Percentiles rank a stretch among this genome's conserved stretches.
phyloP scores from a whole-genome alignment of 805 yeast species.

The Myxozyma vanderwaltii region DNA sequence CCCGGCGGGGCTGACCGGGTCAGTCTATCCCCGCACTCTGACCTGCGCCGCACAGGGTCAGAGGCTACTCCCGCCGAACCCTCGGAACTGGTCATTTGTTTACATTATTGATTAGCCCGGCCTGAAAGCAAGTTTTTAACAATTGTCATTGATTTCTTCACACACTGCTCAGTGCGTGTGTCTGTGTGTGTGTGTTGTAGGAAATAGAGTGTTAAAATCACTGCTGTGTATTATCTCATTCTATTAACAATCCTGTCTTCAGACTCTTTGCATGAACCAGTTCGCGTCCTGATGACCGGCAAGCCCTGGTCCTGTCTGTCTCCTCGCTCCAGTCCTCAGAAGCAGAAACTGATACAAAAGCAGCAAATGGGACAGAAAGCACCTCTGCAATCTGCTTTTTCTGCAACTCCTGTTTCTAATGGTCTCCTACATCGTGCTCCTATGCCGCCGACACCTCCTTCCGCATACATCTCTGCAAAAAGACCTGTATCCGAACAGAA shows the following conservation, averaged over 20 bases:
- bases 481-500: neutral
- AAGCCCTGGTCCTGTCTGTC: constrained; percentile 20
- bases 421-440: neutral
- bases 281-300: constrained; percentile 7
- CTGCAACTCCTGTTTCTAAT: neutral
- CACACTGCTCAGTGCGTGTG: too few relatives aligned
- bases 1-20: constrained; percentile 11
- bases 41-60: constrained; percentile 12
- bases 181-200: too few relatives aligned
- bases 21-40: neutral
- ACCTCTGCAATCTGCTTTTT: neutral
- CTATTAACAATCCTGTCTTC: neutral
- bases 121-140: too few relatives aligned
- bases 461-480: neutral
- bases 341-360: constrained; percentile 1
- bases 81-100: neutral
- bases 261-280: neutral
- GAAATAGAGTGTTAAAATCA: too few relatives aligned
- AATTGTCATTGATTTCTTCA: too few relatives aligned
- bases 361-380: neutral
- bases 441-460: constrained; percentile 9
- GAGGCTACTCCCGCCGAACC: constrained; percentile 1
- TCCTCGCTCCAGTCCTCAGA: constrained; percentile 4
- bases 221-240: too few relatives aligned
- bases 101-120: neutral